Conservation (phyloP, 2,329 filamentous ascomycete genomes). For the Hawksworthiomyces lignivorus region DNA sequence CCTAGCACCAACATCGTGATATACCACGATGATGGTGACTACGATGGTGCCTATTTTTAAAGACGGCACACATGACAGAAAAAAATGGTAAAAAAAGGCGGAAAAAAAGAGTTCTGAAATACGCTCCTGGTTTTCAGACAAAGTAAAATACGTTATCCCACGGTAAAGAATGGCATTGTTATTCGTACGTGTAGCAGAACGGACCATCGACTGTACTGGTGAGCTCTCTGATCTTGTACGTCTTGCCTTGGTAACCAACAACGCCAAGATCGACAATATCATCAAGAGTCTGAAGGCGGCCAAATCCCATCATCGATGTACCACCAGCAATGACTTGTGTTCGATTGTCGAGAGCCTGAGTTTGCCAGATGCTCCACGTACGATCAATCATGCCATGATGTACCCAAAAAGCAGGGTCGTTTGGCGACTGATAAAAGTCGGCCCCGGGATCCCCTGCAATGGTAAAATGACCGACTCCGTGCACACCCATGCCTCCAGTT, state of each 20-base stretch:
- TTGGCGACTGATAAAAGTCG: constrained; percentile 21
- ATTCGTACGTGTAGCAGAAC: constrained; percentile 23
- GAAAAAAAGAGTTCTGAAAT: too few species aligned
- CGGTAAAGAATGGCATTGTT: too few species aligned
- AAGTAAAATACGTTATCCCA: too few species aligned
- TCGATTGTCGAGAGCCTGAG: constrained; percentile 20
- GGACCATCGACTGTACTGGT: constrained; percentile 22
- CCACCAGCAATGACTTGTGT: constrained; percentile 21
- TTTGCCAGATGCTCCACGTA: constrained; percentile 25
- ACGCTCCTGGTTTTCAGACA: too few species aligned
- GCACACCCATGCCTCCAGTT: constrained; percentile 22
- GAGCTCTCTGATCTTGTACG: constrained; percentile 19
- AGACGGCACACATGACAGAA: too few species aligned
- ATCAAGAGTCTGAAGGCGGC: constrained; percentile 18
- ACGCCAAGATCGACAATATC: constrained; percentile 20
- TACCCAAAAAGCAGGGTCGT: constrained; percentile 22
- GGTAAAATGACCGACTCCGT: constrained; percentile 24
- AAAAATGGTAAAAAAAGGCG: too few species aligned
- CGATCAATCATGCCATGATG: constrained; percentile 25
- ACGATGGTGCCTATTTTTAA: too few species aligned
- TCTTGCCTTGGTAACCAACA: constrained; percentile 8
- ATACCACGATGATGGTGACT: too few species aligned
- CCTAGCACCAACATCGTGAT: too few species aligned
- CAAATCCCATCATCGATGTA: constrained; percentile 21
- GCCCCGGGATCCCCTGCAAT: constrained; percentile 33